These are phyloP conservation scores for Rhodofomes roseus DNA, from an alignment of 1,284 basidiomycete species.

Conservation along the genomic window DNA sequence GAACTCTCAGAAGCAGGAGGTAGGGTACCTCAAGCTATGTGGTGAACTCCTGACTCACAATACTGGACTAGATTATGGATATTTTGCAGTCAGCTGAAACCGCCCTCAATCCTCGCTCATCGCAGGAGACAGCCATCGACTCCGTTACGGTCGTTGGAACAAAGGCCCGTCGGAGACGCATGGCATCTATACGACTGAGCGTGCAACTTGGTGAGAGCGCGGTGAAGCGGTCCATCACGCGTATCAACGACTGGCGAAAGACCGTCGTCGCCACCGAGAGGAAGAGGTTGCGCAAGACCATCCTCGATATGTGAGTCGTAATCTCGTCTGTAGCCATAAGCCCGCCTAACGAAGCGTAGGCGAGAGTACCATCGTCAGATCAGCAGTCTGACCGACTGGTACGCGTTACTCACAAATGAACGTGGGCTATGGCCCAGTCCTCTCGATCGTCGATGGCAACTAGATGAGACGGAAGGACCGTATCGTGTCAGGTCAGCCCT, in stretches of 20 bases:
- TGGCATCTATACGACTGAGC: constrained; percentile 53
- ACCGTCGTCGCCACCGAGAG: constrained; percentile 61
- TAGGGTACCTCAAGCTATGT: constrained; percentile 20
- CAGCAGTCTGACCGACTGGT: constrained; percentile 57
- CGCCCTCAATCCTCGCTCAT: constrained; percentile 43
- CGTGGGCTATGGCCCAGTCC: constrained; percentile 76
- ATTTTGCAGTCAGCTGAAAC: constrained; percentile 50
- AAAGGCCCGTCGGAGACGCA: constrained; percentile 46
- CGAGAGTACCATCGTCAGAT: constrained; percentile 69
- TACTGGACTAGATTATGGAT: constrained; percentile 47
- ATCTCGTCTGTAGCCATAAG: not conserved
- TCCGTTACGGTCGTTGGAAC: constrained; percentile 46
- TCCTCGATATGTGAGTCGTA: constrained; percentile 63
- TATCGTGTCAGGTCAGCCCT: constrained; percentile 66
- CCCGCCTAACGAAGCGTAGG: constrained; percentile 32
- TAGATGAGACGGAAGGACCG: constrained; percentile 89
- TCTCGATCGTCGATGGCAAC: constrained; percentile 57
- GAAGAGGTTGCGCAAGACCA: constrained; percentile 64
- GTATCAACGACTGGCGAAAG: constrained; percentile 69
- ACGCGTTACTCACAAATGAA: constrained; percentile 57
- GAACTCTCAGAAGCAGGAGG: constrained; percentile 64
- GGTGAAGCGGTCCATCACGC: constrained; percentile 54
- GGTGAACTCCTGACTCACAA: constrained; percentile 6
- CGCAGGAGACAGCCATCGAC: constrained; percentile 47
- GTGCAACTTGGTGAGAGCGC: constrained; percentile 60